Conservation (phyloP, 768 basidiomycete species). For the Tremella yokohamensis region DNA sequence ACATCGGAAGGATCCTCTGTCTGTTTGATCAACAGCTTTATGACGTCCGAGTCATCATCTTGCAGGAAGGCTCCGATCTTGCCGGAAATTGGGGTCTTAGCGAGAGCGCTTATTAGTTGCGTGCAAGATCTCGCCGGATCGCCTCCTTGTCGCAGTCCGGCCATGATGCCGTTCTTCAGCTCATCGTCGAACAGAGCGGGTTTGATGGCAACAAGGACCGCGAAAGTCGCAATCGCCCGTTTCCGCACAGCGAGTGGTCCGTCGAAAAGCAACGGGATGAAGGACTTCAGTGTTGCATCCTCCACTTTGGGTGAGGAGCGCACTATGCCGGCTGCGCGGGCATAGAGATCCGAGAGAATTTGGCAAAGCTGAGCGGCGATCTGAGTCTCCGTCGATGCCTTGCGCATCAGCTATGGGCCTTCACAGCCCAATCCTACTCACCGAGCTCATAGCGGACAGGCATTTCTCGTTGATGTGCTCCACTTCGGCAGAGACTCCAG, state of each 20-base stretch:
- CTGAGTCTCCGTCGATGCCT: slow-evolving; percentile 48
- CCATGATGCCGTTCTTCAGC: slow-evolving; percentile 58
- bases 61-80: slow-evolving; percentile 28
- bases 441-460: slow-evolving; percentile 55
- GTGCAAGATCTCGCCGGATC: slow-evolving; percentile 56
- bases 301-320: slow-evolving; percentile 26
- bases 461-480: slow-evolving; percentile 17
- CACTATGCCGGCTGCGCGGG: slow-evolving; percentile 64
- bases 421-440: slow-evolving; percentile 41
- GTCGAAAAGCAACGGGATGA: slow-evolving; percentile 68
- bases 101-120: slow-evolving; percentile 62
- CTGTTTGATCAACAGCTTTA: slow-evolving; percentile 26
- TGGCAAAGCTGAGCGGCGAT: slow-evolving; percentile 58
- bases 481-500: slow-evolving; percentile 36
- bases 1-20: slow-evolving; percentile 34
- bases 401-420: background rate
- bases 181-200: slow-evolving; percentile 63
- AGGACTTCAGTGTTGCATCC: slow-evolving; percentile 59
- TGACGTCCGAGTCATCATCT: slow-evolving; percentile 17
- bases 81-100: slow-evolving; percentile 59
- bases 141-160: slow-evolving; percentile 22
- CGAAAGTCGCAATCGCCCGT: slow-evolving; percentile 75
- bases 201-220: slow-evolving; percentile 73
- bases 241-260: slow-evolving; percentile 80
- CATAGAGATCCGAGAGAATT: slow-evolving; percentile 70